These are phyloP conservation scores for Exophiala aquamarina DNA, from an alignment of 2,329 filamentous ascomycete species.

Conservation along the genomic window DNA sequence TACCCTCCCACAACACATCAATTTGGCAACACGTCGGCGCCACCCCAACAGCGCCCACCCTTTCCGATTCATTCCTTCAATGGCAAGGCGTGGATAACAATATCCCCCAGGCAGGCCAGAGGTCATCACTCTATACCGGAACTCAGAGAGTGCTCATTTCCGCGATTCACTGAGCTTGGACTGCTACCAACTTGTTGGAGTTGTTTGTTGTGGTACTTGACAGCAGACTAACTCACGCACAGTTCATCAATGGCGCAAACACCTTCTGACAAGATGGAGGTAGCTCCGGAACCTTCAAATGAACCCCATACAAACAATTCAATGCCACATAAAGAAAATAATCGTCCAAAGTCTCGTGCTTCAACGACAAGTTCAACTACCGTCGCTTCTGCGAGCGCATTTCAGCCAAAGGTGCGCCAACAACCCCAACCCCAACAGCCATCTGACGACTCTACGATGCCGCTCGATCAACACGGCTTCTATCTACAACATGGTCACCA, in stretches of 20 bases:
- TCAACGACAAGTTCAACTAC: slow-evolving; percentile 50
- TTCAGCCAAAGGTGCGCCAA: slow-evolving; percentile 38
- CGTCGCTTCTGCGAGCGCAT: slow-evolving; percentile 31
- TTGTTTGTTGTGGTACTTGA: slow-evolving; percentile 21
- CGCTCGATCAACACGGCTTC: slow-evolving; percentile 23
- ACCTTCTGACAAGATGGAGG: slow-evolving; percentile 18
- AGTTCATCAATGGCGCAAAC: slow-evolving; percentile 24
- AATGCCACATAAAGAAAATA: slow-evolving; percentile 26
- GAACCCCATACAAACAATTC: slow-evolving; percentile 16
- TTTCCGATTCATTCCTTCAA: slow-evolving; percentile 1
- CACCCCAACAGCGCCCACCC: not conserved
- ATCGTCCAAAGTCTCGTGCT: slow-evolving; percentile 45
- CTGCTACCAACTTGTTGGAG: slow-evolving; percentile 2
- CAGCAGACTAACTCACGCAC: slow-evolving; percentile 17
- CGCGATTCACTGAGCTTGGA: slow-evolving; percentile 17
- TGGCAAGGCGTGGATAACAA: slow-evolving; percentile 13
- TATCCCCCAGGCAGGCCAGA: not conserved
- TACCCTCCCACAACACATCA: slow-evolving; percentile 1
- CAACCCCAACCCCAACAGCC: slow-evolving; percentile 27
- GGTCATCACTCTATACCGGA: slow-evolving; percentile 1
- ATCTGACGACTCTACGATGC: slow-evolving; percentile 18
- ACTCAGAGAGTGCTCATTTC: slow-evolving; percentile 12
- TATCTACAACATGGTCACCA: slow-evolving; percentile 22
- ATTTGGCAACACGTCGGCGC: slow-evolving; percentile 8
- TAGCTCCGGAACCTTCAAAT: slow-evolving; percentile 17